phyloP scores from a whole-genome alignment of 345 rosid species.

The Ceriops decandra region DNA sequence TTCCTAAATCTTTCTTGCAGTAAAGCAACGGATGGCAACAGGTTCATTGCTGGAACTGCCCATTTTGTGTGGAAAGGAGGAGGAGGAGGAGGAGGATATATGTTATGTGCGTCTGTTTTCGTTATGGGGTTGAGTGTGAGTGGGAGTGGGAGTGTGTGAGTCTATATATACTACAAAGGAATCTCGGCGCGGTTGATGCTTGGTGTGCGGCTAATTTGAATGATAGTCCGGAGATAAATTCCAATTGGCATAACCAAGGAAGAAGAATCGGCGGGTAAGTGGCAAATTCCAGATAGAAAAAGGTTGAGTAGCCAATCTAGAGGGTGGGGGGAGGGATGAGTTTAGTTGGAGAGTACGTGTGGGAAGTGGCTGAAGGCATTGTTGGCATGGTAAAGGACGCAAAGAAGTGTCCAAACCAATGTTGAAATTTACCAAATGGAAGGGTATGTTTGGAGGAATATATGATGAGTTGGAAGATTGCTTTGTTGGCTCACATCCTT shows the following conservation, averaged over 20 bases:
- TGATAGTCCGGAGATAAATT: neutral
- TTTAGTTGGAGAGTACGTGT: neutral
- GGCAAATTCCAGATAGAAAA: slow-evolving; percentile 55
- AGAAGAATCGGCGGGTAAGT: slow-evolving; percentile 48
- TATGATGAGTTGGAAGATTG: slow-evolving; percentile 17
- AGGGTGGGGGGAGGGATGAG: neutral
- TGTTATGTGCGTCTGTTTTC: no score
- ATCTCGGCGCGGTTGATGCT: no score
- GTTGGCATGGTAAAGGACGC: slow-evolving; percentile 19
- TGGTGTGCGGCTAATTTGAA: neutral
- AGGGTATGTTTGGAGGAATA: slow-evolving; percentile 74
- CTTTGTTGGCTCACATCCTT: slow-evolving; percentile 13
- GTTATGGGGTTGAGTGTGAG: no score
- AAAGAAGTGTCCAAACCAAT: slow-evolving; percentile 52
- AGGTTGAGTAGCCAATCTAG: slow-evolving; percentile 48
- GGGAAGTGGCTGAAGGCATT: slow-evolving; percentile 40
- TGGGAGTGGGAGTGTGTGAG: no score
- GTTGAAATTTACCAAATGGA: slow-evolving; percentile 66
- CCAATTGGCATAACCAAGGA: neutral
- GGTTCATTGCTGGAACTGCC: slow-evolving; percentile 43
- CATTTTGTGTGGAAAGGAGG: slow-evolving; percentile 15
- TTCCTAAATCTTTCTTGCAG: slow-evolving; percentile 73
- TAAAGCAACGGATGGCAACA: slow-evolving; percentile 48
- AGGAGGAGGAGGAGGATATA: no score
- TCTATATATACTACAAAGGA: no score